Percentiles rank a stretch among this genome's conserved stretches.
Conservation (phyloP, 768 basidiomycete genomes). For the Suillus subluteus region DNA sequence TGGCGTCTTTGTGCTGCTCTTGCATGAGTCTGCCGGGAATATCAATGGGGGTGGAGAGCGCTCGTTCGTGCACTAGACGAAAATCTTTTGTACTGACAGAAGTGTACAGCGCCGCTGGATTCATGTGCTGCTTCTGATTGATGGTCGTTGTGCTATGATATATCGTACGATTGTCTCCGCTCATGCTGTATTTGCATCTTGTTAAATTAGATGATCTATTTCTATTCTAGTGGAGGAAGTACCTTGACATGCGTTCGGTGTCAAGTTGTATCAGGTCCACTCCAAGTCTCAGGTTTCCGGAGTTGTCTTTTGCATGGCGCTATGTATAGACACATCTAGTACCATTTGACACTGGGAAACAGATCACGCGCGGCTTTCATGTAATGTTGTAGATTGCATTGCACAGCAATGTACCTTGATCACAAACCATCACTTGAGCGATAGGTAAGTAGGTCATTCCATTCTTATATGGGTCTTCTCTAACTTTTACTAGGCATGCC, state of each 20-base stretch:
- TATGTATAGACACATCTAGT: too few relatives aligned
- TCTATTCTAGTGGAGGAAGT: background rate
- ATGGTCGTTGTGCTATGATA: background rate
- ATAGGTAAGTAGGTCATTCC: too few relatives aligned
- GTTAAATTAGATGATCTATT: background rate
- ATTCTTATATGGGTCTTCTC: background rate
- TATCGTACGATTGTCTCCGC: background rate
- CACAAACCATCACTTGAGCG: too few relatives aligned
- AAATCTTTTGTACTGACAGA: background rate
- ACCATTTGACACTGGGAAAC: background rate
- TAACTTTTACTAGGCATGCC: background rate
- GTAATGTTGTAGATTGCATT: background rate
- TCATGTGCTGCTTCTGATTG: background rate
- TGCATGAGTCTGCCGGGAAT: conserved; percentile 55
- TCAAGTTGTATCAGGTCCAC: background rate
- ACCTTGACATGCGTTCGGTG: background rate
- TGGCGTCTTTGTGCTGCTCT: conserved; percentile 60
- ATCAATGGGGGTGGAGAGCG: conserved; percentile 21
- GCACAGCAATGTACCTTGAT: too few relatives aligned
- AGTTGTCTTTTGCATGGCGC: background rate
- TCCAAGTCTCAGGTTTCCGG: background rate
- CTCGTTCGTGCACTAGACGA: conserved; percentile 22
- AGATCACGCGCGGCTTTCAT: background rate
- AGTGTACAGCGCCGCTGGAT: background rate
- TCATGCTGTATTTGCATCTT: background rate